These are phyloP conservation scores for Fusarium decemcellulare DNA, from an alignment of 2,329 filamentous ascomycete species.

Conservation along the genomic window DNA sequence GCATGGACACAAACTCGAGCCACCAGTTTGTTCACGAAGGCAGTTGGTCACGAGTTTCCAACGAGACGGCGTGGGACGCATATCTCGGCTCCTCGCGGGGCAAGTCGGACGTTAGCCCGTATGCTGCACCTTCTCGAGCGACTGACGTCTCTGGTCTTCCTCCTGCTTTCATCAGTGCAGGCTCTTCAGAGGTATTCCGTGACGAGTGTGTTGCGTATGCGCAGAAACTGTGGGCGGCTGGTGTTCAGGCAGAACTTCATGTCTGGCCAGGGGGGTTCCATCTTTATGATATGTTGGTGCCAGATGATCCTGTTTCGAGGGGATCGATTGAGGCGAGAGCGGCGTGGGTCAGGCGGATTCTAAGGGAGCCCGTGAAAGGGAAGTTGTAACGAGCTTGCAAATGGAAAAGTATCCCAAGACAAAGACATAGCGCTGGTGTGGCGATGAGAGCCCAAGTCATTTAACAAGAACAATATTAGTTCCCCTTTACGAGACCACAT, in stretches of 20 bases:
- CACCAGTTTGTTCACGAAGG: constrained; percentile 50
- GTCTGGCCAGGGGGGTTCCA: constrained; percentile 60
- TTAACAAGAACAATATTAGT: too few relatives aligned
- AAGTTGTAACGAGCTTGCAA: constrained; percentile 9
- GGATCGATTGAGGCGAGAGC: constrained; percentile 25
- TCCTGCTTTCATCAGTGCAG: constrained; percentile 59
- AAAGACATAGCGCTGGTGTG: neutral
- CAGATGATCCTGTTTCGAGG: constrained; percentile 25
- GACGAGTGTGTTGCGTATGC: constrained; percentile 59
- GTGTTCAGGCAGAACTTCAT: constrained; percentile 59
- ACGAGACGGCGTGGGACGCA: constrained; percentile 58
- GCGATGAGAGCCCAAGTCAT: too few relatives aligned
- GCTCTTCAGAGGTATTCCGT: constrained; percentile 59
- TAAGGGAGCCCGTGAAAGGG: constrained; percentile 17
- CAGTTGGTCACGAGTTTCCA: constrained; percentile 55
- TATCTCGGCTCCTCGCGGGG: constrained; percentile 54
- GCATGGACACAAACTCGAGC: constrained; percentile 50
- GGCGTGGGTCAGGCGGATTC: constrained; percentile 30
- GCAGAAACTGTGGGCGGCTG: constrained; percentile 54
- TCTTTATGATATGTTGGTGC: constrained; percentile 51
- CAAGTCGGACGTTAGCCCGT: constrained; percentile 50
- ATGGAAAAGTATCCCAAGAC: neutral
- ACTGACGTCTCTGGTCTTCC: constrained; percentile 56
- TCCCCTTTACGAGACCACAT: too few relatives aligned
- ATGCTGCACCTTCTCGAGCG: constrained; percentile 55